Evolutionary conservation across 768 basidiomycete genomes (phyloP).

Genomic region (Daedaleopsis sinensis): DNA sequence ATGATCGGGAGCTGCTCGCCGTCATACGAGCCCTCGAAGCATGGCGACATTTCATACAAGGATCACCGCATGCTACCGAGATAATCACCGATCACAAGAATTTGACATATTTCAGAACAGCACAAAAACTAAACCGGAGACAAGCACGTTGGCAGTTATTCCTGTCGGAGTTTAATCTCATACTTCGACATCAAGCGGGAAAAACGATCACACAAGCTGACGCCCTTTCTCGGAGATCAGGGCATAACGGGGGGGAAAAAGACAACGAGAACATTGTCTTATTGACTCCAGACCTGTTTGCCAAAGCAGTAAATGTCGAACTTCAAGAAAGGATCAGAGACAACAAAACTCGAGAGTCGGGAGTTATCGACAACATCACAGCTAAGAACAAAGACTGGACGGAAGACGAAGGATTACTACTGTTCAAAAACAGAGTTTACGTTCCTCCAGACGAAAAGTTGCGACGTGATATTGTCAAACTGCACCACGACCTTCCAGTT

Average conservation of each 20-base stretch:
- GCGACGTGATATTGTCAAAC: neutral
- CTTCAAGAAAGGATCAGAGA: neutral
- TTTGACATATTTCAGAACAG: constrained; percentile 28
- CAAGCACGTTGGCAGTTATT: constrained; percentile 35
- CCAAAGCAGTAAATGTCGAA: neutral
- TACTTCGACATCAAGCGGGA: constrained; percentile 5
- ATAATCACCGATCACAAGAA: constrained; percentile 36
- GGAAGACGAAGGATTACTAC: constrained; percentile 30
- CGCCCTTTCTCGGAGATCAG: constrained; percentile 5
- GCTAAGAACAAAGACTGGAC: constrained; percentile 24
- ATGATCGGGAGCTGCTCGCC: constrained; percentile 41
- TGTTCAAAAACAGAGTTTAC: neutral
- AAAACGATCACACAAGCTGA: neutral
- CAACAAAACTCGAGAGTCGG: neutral
- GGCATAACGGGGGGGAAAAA: neutral
- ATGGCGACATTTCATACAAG: constrained; percentile 30
- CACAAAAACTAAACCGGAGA: constrained; percentile 29
- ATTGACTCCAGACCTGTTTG: neutral
- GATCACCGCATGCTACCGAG: constrained; percentile 12
- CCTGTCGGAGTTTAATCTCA: constrained; percentile 21
- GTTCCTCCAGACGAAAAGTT: neutral
- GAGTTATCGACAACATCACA: constrained; percentile 23
- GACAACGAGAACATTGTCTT: constrained; percentile 2
- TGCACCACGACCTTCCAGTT: constrained; percentile 27
- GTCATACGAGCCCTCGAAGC: constrained; percentile 32